Evolutionary conservation across 2,329 filamentous ascomycete genomes (phyloP).

Genomic region (Fusarium nematophilum): DNA sequence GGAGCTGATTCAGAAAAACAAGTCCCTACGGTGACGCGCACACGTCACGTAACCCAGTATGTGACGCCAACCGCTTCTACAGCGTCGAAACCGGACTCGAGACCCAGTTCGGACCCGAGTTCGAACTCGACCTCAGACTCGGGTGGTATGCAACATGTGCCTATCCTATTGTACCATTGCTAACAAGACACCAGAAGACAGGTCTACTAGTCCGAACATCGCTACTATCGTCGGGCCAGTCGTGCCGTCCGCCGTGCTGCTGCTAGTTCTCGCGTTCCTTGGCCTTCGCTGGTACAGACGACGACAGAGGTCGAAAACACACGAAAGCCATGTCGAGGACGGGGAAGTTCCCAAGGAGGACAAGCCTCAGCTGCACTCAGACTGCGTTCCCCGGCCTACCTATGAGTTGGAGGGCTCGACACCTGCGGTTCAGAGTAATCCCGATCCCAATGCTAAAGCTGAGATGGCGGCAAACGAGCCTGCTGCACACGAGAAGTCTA

Average conservation of each 20-base stretch:
- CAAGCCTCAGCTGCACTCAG: slow-evolving; percentile 6
- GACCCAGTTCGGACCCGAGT: too few species aligned
- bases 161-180: not conserved
- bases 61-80: too few species aligned
- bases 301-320: not conserved
- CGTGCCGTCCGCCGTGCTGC: not conserved
- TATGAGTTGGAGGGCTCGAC: slow-evolving; percentile 9
- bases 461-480: slow-evolving; percentile 12
- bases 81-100: too few species aligned
- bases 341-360: too few species aligned
- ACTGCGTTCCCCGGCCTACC: not conserved
- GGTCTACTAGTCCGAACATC: not conserved
- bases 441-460: rapidly evolving
- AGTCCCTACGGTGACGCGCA: not conserved
- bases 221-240: slow-evolving; percentile 1
- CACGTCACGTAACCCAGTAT: too few species aligned
- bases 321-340: not conserved
- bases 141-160: not conserved
- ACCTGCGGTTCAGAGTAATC: too few species aligned
- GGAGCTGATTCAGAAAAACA: too few species aligned
- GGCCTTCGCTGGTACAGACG: not conserved
- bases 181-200: not conserved
- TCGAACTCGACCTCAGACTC: too few species aligned
- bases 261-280: not conserved
- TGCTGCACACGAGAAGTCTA: slow-evolving; percentile 3